Percentiles rank a stretch among this genome's conserved stretches.
Evolutionary conservation across 352 stramenopile genomes (phyloP).

Genomic region (Phytophthora ohioensis): DNA sequence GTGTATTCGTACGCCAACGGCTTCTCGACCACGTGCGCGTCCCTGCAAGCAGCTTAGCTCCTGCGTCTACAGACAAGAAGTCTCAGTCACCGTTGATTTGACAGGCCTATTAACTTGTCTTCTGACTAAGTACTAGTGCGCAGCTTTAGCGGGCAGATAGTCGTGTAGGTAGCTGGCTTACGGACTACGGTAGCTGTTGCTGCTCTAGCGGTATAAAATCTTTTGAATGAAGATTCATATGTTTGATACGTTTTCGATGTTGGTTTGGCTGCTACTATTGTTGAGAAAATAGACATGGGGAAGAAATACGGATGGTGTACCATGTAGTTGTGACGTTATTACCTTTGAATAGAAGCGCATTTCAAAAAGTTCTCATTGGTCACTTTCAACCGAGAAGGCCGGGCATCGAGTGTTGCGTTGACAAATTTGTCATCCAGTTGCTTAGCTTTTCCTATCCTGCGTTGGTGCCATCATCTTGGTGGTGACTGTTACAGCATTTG

Average conservation of each 20-base stretch:
- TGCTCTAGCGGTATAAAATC: background rate
- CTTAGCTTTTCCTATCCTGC: background rate
- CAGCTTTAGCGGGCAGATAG: background rate
- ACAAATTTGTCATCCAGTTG: background rate
- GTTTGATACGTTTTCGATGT: background rate
- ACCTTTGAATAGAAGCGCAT: too few relatives aligned
- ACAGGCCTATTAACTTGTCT: background rate
- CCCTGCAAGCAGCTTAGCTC: conserved; percentile 18
- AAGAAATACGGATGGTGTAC: too few relatives aligned
- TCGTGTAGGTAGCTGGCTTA: background rate
- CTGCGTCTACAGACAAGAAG: background rate
- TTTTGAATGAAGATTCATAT: conserved; percentile 6
- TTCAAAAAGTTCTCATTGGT: too few relatives aligned
- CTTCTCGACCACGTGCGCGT: conserved; percentile 30
- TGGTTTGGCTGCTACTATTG: background rate
- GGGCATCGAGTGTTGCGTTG: too few relatives aligned
- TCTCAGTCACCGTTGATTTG: too few relatives aligned
- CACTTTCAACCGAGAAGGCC: too few relatives aligned
- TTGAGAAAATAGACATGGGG: too few relatives aligned
- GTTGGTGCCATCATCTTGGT: background rate
- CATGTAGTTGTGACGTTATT: too few relatives aligned
- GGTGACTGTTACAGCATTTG: conserved; percentile 1
- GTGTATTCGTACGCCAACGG: conserved; percentile 39
- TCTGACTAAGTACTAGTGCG: background rate
- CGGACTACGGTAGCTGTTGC: background rate